phyloP scores from a whole-genome alignment of 768 basidiomycete species.

The Neoboletus subvelutipes region DNA sequence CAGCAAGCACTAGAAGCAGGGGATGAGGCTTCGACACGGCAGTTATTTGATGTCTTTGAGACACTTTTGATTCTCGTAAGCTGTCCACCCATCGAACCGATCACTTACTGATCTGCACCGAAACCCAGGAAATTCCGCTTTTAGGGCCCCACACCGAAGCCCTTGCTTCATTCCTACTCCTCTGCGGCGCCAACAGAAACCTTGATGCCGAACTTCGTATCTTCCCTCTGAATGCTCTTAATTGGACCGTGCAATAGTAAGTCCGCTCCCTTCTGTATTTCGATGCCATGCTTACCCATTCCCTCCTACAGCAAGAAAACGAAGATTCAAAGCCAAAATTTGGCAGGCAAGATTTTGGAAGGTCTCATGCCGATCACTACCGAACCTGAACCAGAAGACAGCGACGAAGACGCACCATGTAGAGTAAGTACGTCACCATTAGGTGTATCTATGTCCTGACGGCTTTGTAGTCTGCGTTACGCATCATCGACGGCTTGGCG shows the following conservation, averaged over 20 bases:
- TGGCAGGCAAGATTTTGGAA: conserved; percentile 84
- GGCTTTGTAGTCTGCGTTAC: conserved; percentile 73
- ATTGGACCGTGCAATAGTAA: conserved; percentile 96
- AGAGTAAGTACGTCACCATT: conserved; percentile 54
- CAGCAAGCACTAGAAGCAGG: conserved; percentile 75
- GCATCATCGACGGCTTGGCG: conserved; percentile 89
- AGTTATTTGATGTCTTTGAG: conserved; percentile 94
- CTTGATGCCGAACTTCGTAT: conserved; percentile 82
- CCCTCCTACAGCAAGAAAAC: conserved; percentile 78
- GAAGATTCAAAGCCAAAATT: conserved; percentile 82
- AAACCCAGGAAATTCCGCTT: conserved; percentile 83
- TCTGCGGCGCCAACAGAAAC: conserved; percentile 73
- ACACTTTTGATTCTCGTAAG: conserved; percentile 88
- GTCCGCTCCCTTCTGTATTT: conserved; percentile 24
- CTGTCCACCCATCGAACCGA: not conserved
- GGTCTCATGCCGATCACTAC: conserved; percentile 93
- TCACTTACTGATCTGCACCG: conserved; percentile 4
- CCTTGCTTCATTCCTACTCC: conserved; percentile 84
- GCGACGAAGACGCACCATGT: conserved; percentile 90
- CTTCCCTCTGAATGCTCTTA: conserved; percentile 88
- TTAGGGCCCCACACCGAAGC: conserved; percentile 86
- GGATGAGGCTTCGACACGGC: conserved; percentile 80
- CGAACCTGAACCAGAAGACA: conserved; percentile 90
- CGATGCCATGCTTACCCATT: not conserved
- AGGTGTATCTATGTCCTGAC: conserved; percentile 7